Evolutionary conservation across 1,284 basidiomycete species (phyloP), one percentile per base, ranked within the genome.

Genomic region (Dichomitus squalens): DNA sequence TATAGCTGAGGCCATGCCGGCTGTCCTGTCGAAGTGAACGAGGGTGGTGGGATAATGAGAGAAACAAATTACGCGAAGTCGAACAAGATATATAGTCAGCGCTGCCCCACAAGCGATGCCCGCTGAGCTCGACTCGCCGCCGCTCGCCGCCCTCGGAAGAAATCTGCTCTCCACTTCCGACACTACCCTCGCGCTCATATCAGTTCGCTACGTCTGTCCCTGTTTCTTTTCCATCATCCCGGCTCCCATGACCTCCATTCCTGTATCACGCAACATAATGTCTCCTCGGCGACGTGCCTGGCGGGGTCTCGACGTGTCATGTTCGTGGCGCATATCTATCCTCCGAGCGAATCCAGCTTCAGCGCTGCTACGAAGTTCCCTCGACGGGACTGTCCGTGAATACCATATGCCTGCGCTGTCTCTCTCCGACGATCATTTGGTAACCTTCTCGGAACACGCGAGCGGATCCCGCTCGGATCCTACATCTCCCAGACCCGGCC

Each of bases 181-280:
- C 14, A 34, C 31, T 2, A 18, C 53, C 49, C 47, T 52, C 34
- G 27, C 52, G 41, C 47, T 52, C 53, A 34, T 50, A 50, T 31
- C 55, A 48, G 49, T 54, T 58, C 52, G 51, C 40, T 56, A 50
- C 43, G 44, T 55, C 53, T 29, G 55, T 50, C 50, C 38, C 55
- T 52, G 44, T 59, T 53, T 46, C 39, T 52, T 43, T 4, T 14
- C 38, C 60, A 62, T 63, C 61, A 63, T 46, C 49, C 49, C 48
- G 40, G 23, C 47, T 51, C 61, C 53, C 58, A 60, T 47, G 44
- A 16, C 49, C 25, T 31, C 39, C 8, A 16, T 29, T 34, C 40
- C 35, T 34, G 47, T 40, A 49, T 50, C 41, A 44, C 48, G 29
- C 16, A 46, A 14, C 25, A 29, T 31, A 31, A 44, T 29, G 41